Conservation (phyloP, 2,329 filamentous ascomycete genomes). For the Fusarium foetens region DNA sequence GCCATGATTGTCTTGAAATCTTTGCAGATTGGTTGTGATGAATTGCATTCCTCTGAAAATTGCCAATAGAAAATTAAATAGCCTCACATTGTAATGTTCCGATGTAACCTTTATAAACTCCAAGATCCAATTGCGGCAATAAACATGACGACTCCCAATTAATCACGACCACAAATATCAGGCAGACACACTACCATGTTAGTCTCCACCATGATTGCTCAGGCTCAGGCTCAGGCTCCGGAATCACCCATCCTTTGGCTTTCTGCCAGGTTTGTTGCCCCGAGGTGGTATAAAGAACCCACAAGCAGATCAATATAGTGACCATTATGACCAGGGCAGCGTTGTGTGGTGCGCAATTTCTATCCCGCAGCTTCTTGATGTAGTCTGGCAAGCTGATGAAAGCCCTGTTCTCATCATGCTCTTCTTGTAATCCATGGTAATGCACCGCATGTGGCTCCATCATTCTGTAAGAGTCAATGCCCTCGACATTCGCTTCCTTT, state of each 20-base stretch:
- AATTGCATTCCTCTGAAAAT: neutral
- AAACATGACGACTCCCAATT: slow-evolving; percentile 12
- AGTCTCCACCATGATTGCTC: neutral
- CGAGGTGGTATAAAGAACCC: slow-evolving; percentile 1
- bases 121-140: neutral
- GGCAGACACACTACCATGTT: neutral
- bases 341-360: slow-evolving; percentile 17
- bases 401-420: slow-evolving; percentile 34
- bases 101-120: slow-evolving; percentile 1
- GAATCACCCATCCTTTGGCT: neutral
- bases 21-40: too few species aligned
- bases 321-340: slow-evolving; percentile 26
- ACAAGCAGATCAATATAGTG: slow-evolving; percentile 1
- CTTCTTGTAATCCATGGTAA: slow-evolving; percentile 42
- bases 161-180: neutral
- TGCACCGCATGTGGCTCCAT: slow-evolving; percentile 45
- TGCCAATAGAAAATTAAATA: too few species aligned
- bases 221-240: neutral
- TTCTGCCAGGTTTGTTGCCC: slow-evolving; percentile 19
- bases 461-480: slow-evolving; percentile 36
- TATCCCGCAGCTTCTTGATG: slow-evolving; percentile 28
- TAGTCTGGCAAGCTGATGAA: slow-evolving; percentile 38
- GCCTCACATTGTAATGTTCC: neutral
- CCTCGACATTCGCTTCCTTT: slow-evolving; percentile 4
- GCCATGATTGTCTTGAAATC: neutral